Evolutionary conservation across 768 basidiomycete genomes (phyloP), one percentile per base, ranked within the genome.

Genomic region (Russula emetica): DNA sequence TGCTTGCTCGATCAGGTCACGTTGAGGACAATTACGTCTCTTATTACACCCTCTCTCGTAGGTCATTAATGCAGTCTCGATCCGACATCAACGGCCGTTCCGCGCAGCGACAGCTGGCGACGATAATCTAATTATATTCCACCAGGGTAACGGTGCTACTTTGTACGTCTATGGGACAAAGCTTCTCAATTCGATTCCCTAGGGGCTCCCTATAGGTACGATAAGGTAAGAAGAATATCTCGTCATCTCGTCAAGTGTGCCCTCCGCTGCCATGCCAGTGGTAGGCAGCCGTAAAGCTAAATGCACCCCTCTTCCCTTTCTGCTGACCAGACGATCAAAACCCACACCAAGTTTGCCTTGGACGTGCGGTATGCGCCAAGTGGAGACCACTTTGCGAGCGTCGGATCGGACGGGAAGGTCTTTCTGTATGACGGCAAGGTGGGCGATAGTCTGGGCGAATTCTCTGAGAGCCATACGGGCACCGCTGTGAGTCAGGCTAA

Each of bases 391-490:
- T 95, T 98, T 71, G 88, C 85, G 16, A 94, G 92, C 62, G 93
- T 91, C 40, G 96, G 93, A 24, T 89, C 91, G 6, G 96, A 98
- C 73, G 82, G 80, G 34, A 96, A 88, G 77, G 76, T 90, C 24
- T 90, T 97, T 77, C 70, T 98, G 14, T 96, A 95, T 72, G 92
- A 95, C 61, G 96, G 96, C 30, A 89, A 90, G 74, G 86, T 84
- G 2, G 95, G 94, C 1, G 91, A 96, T 30, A 85, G 85, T 4
- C 67, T 88, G 24, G 80, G 78, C 20, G 91, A 92, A 69, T 71
- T 94, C 56, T 80, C 81, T 14, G 86, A 88, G 60, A 81, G 83
- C 4, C 91, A 94, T 73, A 85, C 82, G 70, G 91, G 90, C 51
- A 86, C 81, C 68, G 84, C 90, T 61, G 90, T 92, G 73, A 69